phyloP scores from a whole-genome alignment of 2,329 filamentous ascomycete genomes.

The Blastomyces parvus region DNA sequence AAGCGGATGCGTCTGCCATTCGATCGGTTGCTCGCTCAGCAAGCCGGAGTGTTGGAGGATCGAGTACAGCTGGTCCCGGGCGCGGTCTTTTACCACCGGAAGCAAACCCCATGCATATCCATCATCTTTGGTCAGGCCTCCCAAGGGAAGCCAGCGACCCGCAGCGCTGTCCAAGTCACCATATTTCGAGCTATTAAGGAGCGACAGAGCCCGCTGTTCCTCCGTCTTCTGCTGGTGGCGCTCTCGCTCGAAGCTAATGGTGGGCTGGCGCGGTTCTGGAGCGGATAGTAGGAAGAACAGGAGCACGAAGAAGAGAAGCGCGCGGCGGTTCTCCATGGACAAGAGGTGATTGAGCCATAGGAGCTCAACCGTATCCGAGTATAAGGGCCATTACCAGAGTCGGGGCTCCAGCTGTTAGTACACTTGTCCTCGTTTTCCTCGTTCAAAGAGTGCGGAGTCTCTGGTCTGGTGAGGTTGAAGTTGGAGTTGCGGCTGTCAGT shows the following conservation, averaged over 20 bases:
- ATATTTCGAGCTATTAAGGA: slow-evolving; percentile 44
- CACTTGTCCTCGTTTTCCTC: not conserved
- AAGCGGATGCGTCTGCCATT: slow-evolving; percentile 19
- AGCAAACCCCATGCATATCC: slow-evolving; percentile 71
- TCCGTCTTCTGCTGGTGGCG: slow-evolving; percentile 41
- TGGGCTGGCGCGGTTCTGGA: slow-evolving; percentile 36
- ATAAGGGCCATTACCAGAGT: slow-evolving; percentile 13
- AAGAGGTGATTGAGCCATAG: slow-evolving; percentile 16
- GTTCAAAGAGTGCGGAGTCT: not conserved
- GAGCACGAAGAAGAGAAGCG: slow-evolving; percentile 42
- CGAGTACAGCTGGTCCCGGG: slow-evolving; percentile 45
- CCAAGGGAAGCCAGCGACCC: slow-evolving; percentile 56
- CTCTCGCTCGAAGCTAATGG: slow-evolving; percentile 34
- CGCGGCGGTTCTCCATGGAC: slow-evolving; percentile 41
- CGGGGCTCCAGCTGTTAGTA: not conserved
- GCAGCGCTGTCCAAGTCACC: slow-evolving; percentile 42
- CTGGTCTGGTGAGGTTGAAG: not conserved
- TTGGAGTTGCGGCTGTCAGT: no score
- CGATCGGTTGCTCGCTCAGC: slow-evolving; percentile 22
- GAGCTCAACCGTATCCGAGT: slow-evolving; percentile 12
- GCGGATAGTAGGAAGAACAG: slow-evolving; percentile 46
- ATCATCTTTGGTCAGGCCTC: slow-evolving; percentile 65
- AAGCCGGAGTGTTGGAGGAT: slow-evolving; percentile 27
- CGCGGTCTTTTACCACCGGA: slow-evolving; percentile 54
- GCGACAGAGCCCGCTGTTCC: slow-evolving; percentile 42